Percentiles rank a stretch among this genome's conserved stretches.
phyloP scores from a whole-genome alignment of 140 eudicot genomes.

The Flaveria floridana region DNA sequence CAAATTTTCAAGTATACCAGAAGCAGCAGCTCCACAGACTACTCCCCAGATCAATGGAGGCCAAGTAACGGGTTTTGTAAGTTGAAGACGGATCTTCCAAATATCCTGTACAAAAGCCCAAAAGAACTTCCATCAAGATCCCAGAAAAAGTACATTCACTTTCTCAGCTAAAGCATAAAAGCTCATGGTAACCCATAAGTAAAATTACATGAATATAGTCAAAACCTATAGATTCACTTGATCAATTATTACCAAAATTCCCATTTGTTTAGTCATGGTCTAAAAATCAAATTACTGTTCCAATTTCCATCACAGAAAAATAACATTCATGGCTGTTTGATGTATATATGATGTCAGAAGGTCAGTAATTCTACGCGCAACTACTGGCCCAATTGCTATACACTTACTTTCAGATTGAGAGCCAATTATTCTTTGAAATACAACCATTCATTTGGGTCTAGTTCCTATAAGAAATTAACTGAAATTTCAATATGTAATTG shows the following conservation, averaged over 20 bases:
- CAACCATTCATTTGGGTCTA: neutral
- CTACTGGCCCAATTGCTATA: neutral
- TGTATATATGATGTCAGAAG: neutral
- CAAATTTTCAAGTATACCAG: conserved; percentile 49
- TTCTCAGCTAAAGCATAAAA: neutral
- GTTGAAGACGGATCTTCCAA: conserved; percentile 97
- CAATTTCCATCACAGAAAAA: neutral
- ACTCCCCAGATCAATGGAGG: conserved; percentile 99
- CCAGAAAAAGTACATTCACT: neutral
- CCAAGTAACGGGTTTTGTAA: conserved; percentile 95
- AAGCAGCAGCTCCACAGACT: conserved; percentile 99
- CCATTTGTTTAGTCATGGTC: neutral
- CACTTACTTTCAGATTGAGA: neutral
- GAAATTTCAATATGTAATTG: neutral
- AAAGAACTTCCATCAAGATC: conserved; percentile 18
- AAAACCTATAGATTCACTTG: neutral
- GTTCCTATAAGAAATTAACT: neutral
- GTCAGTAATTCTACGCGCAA: neutral
- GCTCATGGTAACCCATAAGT: neutral
- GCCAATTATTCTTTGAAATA: neutral
- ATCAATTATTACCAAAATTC: neutral
- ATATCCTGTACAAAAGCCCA: conserved; percentile 51
- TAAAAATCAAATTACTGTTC: neutral
- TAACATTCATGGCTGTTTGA: neutral
- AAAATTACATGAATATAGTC: neutral